Evolutionary conservation across 1,284 basidiomycete species (phyloP).

Genomic region (Moesziomyces parantarcticus): DNA sequence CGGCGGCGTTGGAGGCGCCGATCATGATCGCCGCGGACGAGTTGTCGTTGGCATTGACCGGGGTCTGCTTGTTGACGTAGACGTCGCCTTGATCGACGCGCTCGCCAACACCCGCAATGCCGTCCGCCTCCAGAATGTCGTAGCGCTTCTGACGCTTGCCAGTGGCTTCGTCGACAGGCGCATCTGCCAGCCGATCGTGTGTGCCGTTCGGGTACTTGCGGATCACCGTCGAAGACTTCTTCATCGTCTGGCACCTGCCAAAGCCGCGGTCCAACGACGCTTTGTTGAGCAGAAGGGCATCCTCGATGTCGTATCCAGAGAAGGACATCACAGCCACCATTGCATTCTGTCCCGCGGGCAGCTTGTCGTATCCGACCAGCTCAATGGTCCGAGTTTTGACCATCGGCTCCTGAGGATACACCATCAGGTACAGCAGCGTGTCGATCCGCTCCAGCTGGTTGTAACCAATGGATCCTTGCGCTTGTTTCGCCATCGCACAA

Average conservation of each 20-base stretch:
- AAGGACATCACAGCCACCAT: conserved; percentile 99
- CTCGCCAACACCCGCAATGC: conserved; percentile 93
- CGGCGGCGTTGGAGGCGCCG: conserved; percentile 26
- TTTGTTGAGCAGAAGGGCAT: conserved; percentile 95
- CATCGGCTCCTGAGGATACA: conserved; percentile 99
- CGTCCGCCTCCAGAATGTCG: conserved; percentile 89
- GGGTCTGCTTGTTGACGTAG: conserved; percentile 96
- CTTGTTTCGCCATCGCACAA: conserved; percentile 99
- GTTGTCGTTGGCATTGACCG: conserved; percentile 82
- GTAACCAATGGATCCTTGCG: conserved; percentile 98
- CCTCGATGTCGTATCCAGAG: conserved; percentile 99
- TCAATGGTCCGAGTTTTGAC: conserved; percentile 94
- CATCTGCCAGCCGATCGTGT: conserved; percentile 94
- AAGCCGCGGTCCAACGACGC: conserved; percentile 88
- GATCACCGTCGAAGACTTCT: conserved; percentile 93
- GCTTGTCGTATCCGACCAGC: conserved; percentile 91
- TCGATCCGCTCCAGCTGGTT: conserved; percentile 99
- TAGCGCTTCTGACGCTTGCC: conserved; percentile 83
- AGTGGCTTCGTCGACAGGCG: conserved; percentile 78
- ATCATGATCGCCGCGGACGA: conserved; percentile 60
- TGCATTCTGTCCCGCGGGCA: conserved; percentile 98
- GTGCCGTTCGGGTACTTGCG: conserved; percentile 97
- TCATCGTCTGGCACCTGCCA: conserved; percentile 94
- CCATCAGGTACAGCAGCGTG: conserved; percentile 95
- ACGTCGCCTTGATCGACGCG: conserved; percentile 92